A percentile compares a stretch with the other conserved stretches of the same genome.
Conservation (phyloP, 768 basidiomycete species). For the Suillus paluster region DNA sequence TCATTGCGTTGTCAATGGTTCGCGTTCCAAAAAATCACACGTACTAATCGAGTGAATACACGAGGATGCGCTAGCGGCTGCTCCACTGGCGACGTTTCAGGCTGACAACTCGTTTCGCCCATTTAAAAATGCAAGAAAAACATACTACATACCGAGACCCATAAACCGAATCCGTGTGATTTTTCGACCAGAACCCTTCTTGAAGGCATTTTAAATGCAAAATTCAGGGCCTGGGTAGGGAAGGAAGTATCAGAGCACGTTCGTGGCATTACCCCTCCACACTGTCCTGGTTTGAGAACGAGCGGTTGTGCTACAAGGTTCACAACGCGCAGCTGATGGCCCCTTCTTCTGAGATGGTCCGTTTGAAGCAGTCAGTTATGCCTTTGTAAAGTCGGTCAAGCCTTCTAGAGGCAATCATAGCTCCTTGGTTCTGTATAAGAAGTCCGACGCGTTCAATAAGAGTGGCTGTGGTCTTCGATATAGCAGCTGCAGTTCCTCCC, state of each 20-base stretch:
- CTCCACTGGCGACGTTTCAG: slow-evolving; percentile 48
- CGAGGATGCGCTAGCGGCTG: slow-evolving; percentile 52
- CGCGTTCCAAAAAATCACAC: slow-evolving; percentile 2
- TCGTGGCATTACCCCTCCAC: slow-evolving; percentile 51
- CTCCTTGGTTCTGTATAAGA: slow-evolving; percentile 44
- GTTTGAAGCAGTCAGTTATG: slow-evolving; percentile 39
- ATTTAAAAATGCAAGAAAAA: background rate
- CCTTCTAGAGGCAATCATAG: slow-evolving; percentile 42
- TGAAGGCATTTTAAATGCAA: slow-evolving; percentile 52
- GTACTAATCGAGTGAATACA: slow-evolving; percentile 51
- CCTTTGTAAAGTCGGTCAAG: slow-evolving; percentile 41
- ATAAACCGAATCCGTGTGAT: slow-evolving; percentile 40
- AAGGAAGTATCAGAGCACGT: slow-evolving; percentile 50
- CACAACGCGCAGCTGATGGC: slow-evolving; percentile 37
- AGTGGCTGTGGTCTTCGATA: slow-evolving; percentile 43
- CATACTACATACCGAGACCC: slow-evolving; percentile 35
- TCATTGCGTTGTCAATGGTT: background rate
- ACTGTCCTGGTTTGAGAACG: slow-evolving; percentile 26
- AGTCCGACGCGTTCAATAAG: slow-evolving; percentile 47
- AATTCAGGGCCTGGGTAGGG: slow-evolving; percentile 51
- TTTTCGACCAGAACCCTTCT: slow-evolving; percentile 41
- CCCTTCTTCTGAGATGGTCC: slow-evolving; percentile 43
- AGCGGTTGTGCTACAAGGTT: slow-evolving; percentile 3
- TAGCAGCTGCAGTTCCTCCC: slow-evolving; percentile 38
- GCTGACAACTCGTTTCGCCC: slow-evolving; percentile 17